Conservation (phyloP, 495 filamentous ascomycete genomes). For the Jackrogersella multiformis region DNA sequence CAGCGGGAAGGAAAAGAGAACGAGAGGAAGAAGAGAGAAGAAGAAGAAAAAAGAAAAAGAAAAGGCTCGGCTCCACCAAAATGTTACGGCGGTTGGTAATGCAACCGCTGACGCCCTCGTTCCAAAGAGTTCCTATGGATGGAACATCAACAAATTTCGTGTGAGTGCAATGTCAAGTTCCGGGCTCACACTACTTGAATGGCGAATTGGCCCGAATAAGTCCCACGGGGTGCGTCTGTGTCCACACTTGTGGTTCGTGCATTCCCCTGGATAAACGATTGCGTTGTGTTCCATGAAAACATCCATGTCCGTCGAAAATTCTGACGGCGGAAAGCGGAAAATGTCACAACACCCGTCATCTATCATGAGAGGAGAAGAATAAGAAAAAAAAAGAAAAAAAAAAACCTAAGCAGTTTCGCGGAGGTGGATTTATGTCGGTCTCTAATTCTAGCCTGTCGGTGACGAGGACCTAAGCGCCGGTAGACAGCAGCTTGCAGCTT, state of each 20-base stretch:
- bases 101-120: slow-evolving; percentile 43
- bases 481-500: slow-evolving; percentile 16
- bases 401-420: slow-evolving; percentile 7
- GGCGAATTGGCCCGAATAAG: slow-evolving; percentile 44
- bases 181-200: slow-evolving; percentile 39
- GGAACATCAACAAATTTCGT: slow-evolving; percentile 40
- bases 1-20: no score
- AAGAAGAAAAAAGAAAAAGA: slow-evolving; percentile 15
- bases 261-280: slow-evolving; percentile 37
- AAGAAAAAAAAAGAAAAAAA: no score
- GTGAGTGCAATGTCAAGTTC: slow-evolving; percentile 37
- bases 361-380: slow-evolving; percentile 28
- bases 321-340: slow-evolving; percentile 14
- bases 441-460: slow-evolving; percentile 16
- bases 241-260: slow-evolving; percentile 40
- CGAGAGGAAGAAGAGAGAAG: no score
- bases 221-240: slow-evolving; percentile 38
- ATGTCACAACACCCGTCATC: slow-evolving; percentile 29
- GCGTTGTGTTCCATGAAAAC: slow-evolving; percentile 19
- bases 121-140: slow-evolving; percentile 36
- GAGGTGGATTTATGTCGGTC: slow-evolving; percentile 12
- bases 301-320: slow-evolving; percentile 34
- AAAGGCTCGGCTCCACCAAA: slow-evolving; percentile 34
- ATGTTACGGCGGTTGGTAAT: slow-evolving; percentile 43
- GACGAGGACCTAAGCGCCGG: slow-evolving; percentile 15